Base-by-base conservation (phyloP, 176 grass and related monocot genomes). In the Cenchrus purpureus region DNA sequence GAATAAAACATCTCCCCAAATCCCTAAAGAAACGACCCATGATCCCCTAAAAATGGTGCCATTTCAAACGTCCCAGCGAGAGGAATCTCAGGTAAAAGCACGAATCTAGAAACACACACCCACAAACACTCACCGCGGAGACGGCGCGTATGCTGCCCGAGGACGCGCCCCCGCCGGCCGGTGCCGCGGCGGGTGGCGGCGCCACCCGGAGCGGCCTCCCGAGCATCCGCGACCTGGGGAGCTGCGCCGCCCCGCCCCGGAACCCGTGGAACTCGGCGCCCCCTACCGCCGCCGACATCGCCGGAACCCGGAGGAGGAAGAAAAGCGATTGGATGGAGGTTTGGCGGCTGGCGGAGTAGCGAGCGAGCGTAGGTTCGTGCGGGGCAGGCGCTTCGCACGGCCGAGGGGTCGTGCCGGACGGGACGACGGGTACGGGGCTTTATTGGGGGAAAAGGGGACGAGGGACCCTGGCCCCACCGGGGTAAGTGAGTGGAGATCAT, bases 61-160 rank as follows among this genome's bases (percentile, higher is more conserved):
- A 11, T 37, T n/a, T 2, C 29, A 0, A 13, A 51, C 22, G 7
- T 5, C 4, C 10, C 61, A 31, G n/a, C 44, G 43, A 7, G 3
- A 65, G 5, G 10, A 80, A 73, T 17, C 17, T 20, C 13, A 3
- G 8, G 3, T 2, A 6, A 16, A 58, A n/a, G 11, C 22, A n/a
- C 15, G 12, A 85, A 84, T 11, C 7, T 54, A 19, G 0, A 44
- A 7, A 2, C 20, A 44, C 10, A 51, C n/a, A 61, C 84, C 89
- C 84, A 94, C 89, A 3, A 16, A 45, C 14, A 73, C 84, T 91
- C 84, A 94, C 89, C 78, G 78, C 55, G 25, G 89, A 85, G 0
- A 94, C 81, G 54, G 89, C 89, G 72, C 87, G 90, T 57, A 89
- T 79, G 66, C 87, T 49, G 28, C 84, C 82, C 17, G 68, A 68